Conservation (phyloP, 345 rosid species). For the Arabidopsis thaliana region TAIR10.1 NC_003076.8:17791001-17791500, state of each 20-base stretch:
- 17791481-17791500: neutral
- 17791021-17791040: too few species aligned
- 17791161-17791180: constrained; percentile 1
- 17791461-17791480: neutral
- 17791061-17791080: constrained; percentile 2
- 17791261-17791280: constrained; percentile 3
- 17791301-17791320: neutral
- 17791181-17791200: constrained; percentile 29
- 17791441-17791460: neutral
- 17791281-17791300: neutral
- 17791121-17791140: constrained; percentile 1
- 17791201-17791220: constrained; percentile 8
- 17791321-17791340: neutral
- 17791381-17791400: neutral
- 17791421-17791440: too few species aligned
- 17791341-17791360: neutral
- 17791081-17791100: constrained; percentile 22
- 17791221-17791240: too few species aligned
- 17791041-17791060: neutral
- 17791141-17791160: constrained; percentile 27
- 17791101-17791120: neutral
- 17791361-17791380: neutral
- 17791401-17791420: neutral
- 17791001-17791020: neutral
- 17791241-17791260: neutral